These are phyloP conservation scores for Backusella sp. DNA, from an alignment of 192 early-diverging fungal genomes.

Conservation along the genomic window DNA sequence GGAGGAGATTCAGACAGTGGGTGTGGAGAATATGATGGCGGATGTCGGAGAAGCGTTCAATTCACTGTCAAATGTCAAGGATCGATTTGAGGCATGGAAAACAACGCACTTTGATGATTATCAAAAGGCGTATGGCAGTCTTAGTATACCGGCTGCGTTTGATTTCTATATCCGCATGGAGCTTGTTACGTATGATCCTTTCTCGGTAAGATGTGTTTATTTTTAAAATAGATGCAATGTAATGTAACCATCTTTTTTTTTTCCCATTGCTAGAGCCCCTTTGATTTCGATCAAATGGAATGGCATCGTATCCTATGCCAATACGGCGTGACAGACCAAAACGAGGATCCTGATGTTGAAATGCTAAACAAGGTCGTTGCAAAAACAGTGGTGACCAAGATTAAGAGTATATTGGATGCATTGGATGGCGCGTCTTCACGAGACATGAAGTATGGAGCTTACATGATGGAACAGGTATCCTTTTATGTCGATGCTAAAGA, in stretches of 20 bases:
- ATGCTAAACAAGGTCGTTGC: conserved; percentile 37
- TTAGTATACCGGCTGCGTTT: conserved; percentile 54
- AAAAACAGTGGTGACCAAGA: conserved; percentile 28
- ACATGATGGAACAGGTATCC: conserved; percentile 34
- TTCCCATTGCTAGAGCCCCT: conserved; percentile 8
- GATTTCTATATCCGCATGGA: conserved; percentile 57
- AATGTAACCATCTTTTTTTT: neutral
- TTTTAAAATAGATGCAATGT: neutral
- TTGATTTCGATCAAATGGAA: conserved; percentile 37
- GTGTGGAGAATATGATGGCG: conserved; percentile 20
- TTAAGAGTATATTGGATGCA: conserved; percentile 22
- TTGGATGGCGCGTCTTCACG: conserved; percentile 23
- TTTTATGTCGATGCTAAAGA: conserved; percentile 34
- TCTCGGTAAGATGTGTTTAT: conserved; percentile 27
- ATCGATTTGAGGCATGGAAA: conserved; percentile 53
- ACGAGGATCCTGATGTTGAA: conserved; percentile 35
- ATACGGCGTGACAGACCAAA: conserved; percentile 19
- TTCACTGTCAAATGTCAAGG: conserved; percentile 42
- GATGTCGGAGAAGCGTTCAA: conserved; percentile 51
- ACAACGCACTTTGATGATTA: conserved; percentile 51
- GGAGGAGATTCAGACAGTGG: conserved; percentile 31
- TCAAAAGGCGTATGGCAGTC: conserved; percentile 53
- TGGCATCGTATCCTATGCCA: conserved; percentile 35
- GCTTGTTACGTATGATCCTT: conserved; percentile 51
- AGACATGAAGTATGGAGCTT: conserved; percentile 23